Percentiles rank a stretch among this genome's conserved stretches.
Conservation (phyloP, 1,139 yeast genomes). For the Zygosaccharomyces sapae region DNA sequence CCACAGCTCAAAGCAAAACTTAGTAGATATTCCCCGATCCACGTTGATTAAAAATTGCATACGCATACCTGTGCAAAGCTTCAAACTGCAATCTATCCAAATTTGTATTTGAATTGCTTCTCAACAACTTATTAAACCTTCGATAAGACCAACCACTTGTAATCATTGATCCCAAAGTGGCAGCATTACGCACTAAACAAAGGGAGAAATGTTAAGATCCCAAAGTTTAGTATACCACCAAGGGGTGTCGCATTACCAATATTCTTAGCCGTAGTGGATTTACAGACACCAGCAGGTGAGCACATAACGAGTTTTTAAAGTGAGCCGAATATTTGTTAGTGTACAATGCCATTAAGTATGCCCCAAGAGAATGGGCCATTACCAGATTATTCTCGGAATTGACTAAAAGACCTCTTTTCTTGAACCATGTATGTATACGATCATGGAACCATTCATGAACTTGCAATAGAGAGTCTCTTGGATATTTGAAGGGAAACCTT, state of each 20-base stretch:
- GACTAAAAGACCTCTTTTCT: conserved; percentile 43
- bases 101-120: conserved; percentile 33
- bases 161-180: conserved; percentile 63
- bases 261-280: conserved; percentile 32
- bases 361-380: conserved; percentile 92
- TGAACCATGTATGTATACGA: conserved; percentile 63
- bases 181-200: conserved; percentile 59
- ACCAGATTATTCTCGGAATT: conserved; percentile 49
- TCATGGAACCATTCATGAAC: conserved; percentile 65
- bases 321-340: conserved; percentile 55
- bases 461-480: conserved; percentile 30
- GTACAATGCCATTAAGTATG: conserved; percentile 74
- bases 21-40: conserved; percentile 79
- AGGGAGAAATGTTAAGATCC: conserved; percentile 71
- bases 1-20: conserved; percentile 69
- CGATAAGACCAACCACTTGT: conserved; percentile 77
- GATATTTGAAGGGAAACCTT: conserved; percentile 42
- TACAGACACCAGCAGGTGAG: conserved; percentile 72
- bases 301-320: conserved; percentile 64
- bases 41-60: conserved; percentile 62
- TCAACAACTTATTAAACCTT: conserved; percentile 51
- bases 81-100: conserved; percentile 39
- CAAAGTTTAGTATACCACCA: conserved; percentile 60
- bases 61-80: conserved; percentile 59
- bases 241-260: conserved; percentile 49